Evolutionary conservation across 768 basidiomycete genomes (phyloP).

Genomic region (Jaapia argillacea): DNA sequence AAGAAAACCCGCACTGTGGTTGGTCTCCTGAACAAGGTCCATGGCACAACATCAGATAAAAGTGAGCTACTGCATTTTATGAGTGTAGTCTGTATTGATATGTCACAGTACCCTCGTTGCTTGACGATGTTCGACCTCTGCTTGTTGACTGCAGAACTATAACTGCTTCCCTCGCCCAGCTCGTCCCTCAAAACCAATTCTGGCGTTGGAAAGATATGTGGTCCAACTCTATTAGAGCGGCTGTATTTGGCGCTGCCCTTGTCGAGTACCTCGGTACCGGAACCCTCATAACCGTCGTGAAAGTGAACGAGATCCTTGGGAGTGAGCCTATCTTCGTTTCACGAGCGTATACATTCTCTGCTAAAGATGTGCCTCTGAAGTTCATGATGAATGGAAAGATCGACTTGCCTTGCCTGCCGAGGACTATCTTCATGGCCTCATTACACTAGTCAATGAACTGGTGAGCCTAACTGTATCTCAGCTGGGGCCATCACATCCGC

Average conservation of each 20-base stretch:
- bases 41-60: conserved; percentile 54
- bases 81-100: not conserved
- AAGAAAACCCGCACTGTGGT: conserved; percentile 63
- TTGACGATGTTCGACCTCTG: conserved; percentile 46
- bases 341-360: not conserved
- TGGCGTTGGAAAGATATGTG: conserved; percentile 86
- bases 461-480: conserved; percentile 31
- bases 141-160: conserved; percentile 44
- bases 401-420: conserved; percentile 55
- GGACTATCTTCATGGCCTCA: conserved; percentile 76
- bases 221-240: conserved; percentile 57
- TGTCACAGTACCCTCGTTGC: conserved; percentile 44
- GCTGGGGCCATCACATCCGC: not conserved
- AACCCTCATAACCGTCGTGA: conserved; percentile 45
- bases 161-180: conserved; percentile 38
- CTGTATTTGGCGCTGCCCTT: conserved; percentile 56
- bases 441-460: conserved; percentile 71
- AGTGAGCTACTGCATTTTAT: conserved; percentile 30
- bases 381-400: conserved; percentile 61
- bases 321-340: conserved; percentile 43
- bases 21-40: conserved; percentile 72
- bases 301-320: conserved; percentile 47
- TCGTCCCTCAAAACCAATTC: conserved; percentile 62
- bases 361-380: conserved; percentile 22
- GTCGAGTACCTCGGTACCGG: conserved; percentile 54